Base-by-base conservation (phyloP, 2,329 filamentous ascomycete genomes). In the Monascus ruber region DNA sequence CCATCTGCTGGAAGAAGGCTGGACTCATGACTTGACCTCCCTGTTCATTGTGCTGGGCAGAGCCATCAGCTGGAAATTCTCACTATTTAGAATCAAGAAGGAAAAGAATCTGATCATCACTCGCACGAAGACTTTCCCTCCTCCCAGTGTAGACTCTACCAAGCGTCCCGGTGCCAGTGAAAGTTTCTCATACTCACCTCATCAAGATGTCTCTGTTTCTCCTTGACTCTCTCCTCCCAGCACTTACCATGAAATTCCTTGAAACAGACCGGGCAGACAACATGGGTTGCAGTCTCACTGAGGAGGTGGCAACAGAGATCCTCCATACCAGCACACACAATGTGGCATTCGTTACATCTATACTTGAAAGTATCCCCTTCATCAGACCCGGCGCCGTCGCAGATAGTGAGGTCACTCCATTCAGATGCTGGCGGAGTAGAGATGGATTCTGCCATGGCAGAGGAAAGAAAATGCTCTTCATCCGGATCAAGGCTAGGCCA, bases 291-390 rank as follows among this genome's bases (percentile, higher is more conserved):
- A 17, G 9, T 6, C 26, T 28, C 11, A 17, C 25, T 26, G 11
- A 11, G 26, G 4, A 28, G 31, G 24, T 34, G 25, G 17, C 10
- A 17, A 24, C 37, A 33, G 8, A 36, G 35, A 5, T 26, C 35
- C 31, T 27, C 35, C 5, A 36, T 36, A 11, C 24, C 31, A 4
- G 35, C 25, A 26, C 25, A 29, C 9, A 36, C 27, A 24, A 36
- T 10, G 6, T 4, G 35, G 24, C 35, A 36, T 36, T 36, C 35
- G 5, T 8, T 36, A 26, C 35, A 36, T 36, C 24, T 17, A 26
- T 36, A 31, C 31, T 28, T 36, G 27, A 36, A 36, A 26, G 35
- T 36, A 17, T 36, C 35, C 10, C 35, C 35, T 28, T 36, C 35
- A 9, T 36, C 35, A 28, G 25, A 28, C 26, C 27, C 35, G 3